Percentiles rank a stretch among this genome's conserved stretches.
Evolutionary conservation across 352 stramenopile species (phyloP).

Genomic region (Phytopythium montanum): DNA sequence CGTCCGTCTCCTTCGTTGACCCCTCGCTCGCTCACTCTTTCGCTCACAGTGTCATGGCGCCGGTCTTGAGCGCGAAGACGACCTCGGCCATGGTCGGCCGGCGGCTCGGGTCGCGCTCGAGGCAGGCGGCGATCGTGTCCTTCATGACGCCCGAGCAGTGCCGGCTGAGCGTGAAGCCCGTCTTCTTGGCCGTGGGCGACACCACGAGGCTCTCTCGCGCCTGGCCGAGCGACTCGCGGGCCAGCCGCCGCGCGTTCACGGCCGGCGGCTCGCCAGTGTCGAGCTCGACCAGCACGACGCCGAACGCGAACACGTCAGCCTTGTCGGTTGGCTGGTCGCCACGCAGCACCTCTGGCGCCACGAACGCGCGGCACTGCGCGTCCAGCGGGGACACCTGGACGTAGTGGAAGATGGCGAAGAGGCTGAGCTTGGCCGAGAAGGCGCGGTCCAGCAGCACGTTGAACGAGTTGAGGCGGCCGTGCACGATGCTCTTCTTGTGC

Average conservation of each 20-base stretch:
- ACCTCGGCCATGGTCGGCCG: conserved; percentile 66
- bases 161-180: conserved; percentile 47
- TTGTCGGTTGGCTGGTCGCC: conserved; percentile 67
- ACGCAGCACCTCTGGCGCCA: conserved; percentile 63
- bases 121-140: conserved; percentile 53
- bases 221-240: conserved; percentile 18
- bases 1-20: background rate
- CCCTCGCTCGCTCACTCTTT: too few species aligned
- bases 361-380: conserved; percentile 62
- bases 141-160: conserved; percentile 66
- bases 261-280: conserved; percentile 65
- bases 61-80: conserved; percentile 52
- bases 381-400: conserved; percentile 68
- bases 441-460: conserved; percentile 72
- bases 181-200: conserved; percentile 36
- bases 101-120: conserved; percentile 44
- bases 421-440: conserved; percentile 65
- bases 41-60: conserved; percentile 48
- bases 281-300: conserved; percentile 75
- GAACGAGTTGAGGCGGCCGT: conserved; percentile 72
- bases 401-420: conserved; percentile 81
- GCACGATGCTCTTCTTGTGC: conserved; percentile 68
- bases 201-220: conserved; percentile 22
- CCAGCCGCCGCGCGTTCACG: conserved; percentile 45
- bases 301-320: conserved; percentile 75